These are phyloP conservation scores for Diaporthe ilicicola DNA, from an alignment of 2,329 filamentous ascomycete genomes.

Conservation along the genomic window DNA sequence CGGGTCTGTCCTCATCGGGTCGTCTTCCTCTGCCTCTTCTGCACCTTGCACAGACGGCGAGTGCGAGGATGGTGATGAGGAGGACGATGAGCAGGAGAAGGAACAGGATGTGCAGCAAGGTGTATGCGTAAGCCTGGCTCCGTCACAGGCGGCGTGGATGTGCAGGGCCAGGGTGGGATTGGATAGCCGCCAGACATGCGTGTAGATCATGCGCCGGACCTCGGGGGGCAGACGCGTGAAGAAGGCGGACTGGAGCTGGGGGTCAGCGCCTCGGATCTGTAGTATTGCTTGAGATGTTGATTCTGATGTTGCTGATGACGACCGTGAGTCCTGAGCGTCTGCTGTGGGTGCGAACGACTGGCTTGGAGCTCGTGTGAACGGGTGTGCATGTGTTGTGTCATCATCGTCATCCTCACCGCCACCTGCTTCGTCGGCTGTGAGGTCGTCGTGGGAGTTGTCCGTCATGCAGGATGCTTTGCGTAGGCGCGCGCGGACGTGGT, in stretches of 20 bases:
- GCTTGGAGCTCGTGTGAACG: background rate
- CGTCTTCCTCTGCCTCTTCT: slow-evolving; percentile 17
- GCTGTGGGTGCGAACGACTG: background rate
- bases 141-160: slow-evolving; percentile 23
- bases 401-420: too few relatives aligned
- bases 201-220: slow-evolving; percentile 34
- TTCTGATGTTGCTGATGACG: background rate
- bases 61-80: background rate
- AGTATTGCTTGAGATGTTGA: background rate
- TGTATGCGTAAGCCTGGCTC: slow-evolving; percentile 21
- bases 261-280: background rate
- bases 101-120: slow-evolving; percentile 5
- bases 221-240: slow-evolving; percentile 35
- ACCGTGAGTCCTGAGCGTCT: background rate
- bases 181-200: slow-evolving; percentile 27
- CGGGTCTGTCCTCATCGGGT: slow-evolving; percentile 31
- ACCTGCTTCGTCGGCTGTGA: too few relatives aligned
- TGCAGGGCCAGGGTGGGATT: slow-evolving; percentile 31
- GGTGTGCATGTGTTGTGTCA: background rate
- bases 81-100: too few relatives aligned
- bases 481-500: slow-evolving; percentile 28
- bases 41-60: background rate
- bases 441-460: background rate
- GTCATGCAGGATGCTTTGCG: slow-evolving; percentile 30
- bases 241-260: slow-evolving; percentile 35